These are phyloP conservation scores for Yamadazyma tumulicola DNA, from an alignment of 805 yeast species.

Conservation along the genomic window DNA sequence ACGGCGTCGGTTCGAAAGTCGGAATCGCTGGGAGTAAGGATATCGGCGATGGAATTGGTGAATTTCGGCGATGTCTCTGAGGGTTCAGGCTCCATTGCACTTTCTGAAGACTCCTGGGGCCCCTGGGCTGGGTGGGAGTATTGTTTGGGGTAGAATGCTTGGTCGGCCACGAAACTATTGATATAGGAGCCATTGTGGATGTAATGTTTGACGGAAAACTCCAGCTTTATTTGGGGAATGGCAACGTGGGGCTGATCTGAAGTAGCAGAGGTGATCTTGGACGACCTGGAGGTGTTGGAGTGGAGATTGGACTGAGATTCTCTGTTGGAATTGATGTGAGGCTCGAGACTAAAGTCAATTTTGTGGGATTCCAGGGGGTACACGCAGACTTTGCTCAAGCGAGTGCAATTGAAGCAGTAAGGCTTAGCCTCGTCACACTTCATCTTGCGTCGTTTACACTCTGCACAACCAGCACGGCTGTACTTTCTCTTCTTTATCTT, in stretches of 20 bases:
- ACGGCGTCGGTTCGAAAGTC: conserved; percentile 6
- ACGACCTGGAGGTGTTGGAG: too few species aligned
- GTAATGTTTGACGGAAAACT: conserved; percentile 9
- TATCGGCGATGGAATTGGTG: conserved; percentile 15
- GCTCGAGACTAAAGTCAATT: too few species aligned
- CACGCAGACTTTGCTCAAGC: conserved; percentile 29
- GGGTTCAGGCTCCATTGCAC: too few species aligned
- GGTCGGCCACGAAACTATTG: conserved; percentile 9
- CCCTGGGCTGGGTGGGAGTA: too few species aligned
- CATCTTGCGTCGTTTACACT: conserved; percentile 42
- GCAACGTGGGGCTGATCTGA: too few species aligned
- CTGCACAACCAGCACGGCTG: conserved; percentile 39
- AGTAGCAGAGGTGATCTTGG: too few species aligned
- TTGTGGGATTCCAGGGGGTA: too few species aligned
- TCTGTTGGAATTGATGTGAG: conserved; percentile 1
- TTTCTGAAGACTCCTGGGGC: too few species aligned
- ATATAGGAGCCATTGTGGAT: conserved; percentile 8
- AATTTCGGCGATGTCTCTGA: too few species aligned
- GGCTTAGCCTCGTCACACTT: conserved; percentile 42
- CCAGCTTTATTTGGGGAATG: too few species aligned
- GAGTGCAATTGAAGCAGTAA: conserved; percentile 32
- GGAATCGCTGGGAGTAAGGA: conserved; percentile 10
- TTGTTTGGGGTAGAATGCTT: too few species aligned
- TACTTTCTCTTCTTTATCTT: conserved; percentile 34
- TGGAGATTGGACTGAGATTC: too few species aligned